These are phyloP conservation scores for Saxophila tyrrhenica DNA, from an alignment of 495 filamentous ascomycete species.

Conservation along the genomic window DNA sequence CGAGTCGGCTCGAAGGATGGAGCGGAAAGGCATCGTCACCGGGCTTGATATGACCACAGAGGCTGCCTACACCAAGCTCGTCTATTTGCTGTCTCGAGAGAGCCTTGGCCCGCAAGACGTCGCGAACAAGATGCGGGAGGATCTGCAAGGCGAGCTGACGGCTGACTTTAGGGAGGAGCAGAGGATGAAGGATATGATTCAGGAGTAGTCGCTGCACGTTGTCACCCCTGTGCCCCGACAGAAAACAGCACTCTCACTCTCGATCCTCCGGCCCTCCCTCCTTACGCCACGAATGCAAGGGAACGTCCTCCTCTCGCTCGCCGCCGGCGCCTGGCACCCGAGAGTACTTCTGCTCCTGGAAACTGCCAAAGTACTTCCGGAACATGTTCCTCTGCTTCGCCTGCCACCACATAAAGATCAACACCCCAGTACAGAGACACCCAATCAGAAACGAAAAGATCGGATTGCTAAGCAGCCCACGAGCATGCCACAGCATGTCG, in stretches of 20 bases:
- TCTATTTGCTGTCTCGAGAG: conserved; percentile 68
- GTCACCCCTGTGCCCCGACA: background rate
- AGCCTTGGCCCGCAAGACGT: conserved; percentile 52
- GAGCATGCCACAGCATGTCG: background rate
- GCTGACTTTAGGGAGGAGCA: conserved; percentile 32
- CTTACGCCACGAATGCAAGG: background rate
- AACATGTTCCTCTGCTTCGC: background rate
- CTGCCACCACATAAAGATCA: background rate
- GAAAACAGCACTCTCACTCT: background rate
- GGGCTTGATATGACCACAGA: conserved; percentile 91
- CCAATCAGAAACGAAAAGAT: background rate
- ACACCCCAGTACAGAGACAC: background rate
- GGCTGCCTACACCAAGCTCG: conserved; percentile 86
- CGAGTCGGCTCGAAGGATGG: conserved; percentile 77
- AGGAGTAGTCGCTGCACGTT: background rate
- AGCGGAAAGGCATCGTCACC: conserved; percentile 81
- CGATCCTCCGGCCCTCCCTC: background rate
- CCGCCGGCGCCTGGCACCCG: background rate
- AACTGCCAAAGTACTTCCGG: background rate
- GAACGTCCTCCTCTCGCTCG: background rate
- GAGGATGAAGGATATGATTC: background rate
- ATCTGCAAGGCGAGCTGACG: conserved; percentile 78
- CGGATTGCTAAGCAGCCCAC: background rate
- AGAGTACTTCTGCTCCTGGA: background rate
- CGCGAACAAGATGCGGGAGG: conserved; percentile 57